Base-by-base conservation (phyloP, 1,284 basidiomycete species). In the Marasmius oreades region DNA sequence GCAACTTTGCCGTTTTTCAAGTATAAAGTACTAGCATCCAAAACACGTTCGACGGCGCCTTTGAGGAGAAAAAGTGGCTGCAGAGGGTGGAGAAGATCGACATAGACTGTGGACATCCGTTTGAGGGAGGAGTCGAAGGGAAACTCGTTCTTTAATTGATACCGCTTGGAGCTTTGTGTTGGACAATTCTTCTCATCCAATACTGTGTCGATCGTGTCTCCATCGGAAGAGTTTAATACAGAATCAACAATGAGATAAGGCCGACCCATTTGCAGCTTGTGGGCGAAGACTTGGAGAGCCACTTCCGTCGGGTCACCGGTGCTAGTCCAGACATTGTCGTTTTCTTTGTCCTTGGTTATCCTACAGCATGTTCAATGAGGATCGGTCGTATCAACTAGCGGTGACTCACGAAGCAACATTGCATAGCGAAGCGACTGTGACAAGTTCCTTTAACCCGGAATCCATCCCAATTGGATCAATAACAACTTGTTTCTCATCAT, bases 281-380 rank as follows among this genome's bases (percentile, higher is more conserved):
- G 78, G 0, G 82, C 82, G 54, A 83, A 82, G 8, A 86, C 85
- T 67, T 87, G 85, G 5, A 88, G 76, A 0, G 85, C 84, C 23
- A 81, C 76, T 64, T 85, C 81, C 16, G 88, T 90, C 1, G 86
- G 82, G 63, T 90, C 87, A 31, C 88, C 88, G 45, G 82, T 82
- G 0, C 85, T 82, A 37, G 80, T 78, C 86, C 86, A 89, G 55
- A 76, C 70, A 23, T 77, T 79, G 55, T 69, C 69, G 24, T 78
- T 79, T 55, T 69, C 69, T 42, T 70, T 57, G 53, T 72, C 72
- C 55, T 71, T 67, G 24, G 62, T 67, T 45, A 74, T 69, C n/a
- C 71, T 74, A 16, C 12, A 57, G 36, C 43, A 5, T 18, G 28
- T 39, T 22, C 6, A 16, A 24, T 18, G 23, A 56, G 6, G 55